Percentiles rank a stretch among this genome's conserved stretches.
Evolutionary conservation across 441 rosid species (phyloP).

Genomic region (Gossypium trilobum): DNA sequence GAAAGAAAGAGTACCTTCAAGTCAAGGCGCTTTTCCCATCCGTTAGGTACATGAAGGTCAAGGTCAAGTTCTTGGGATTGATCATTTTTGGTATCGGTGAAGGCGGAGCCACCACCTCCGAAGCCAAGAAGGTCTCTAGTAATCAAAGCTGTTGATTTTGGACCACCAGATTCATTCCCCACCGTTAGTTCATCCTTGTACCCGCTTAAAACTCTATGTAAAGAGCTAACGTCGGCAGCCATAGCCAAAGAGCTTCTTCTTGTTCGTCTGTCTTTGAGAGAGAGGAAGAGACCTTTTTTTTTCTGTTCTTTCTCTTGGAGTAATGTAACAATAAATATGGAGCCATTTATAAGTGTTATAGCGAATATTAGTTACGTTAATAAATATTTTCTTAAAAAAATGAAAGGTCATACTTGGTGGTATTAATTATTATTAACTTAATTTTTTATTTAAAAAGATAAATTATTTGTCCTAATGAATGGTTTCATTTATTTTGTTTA

Average conservation of each 20-base stretch:
- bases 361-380: conserved; percentile 19
- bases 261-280: not conserved
- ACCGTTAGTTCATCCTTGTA: conserved; percentile 36
- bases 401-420: not conserved
- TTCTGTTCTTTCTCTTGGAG: not conserved
- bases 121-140: conserved; percentile 57
- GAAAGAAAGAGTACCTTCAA: conserved; percentile 39
- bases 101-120: conserved; percentile 23
- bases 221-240: conserved; percentile 70
- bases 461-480: conserved; percentile 14
- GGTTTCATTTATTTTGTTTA: conserved; percentile 18
- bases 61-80: conserved; percentile 68
- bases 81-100: not conserved
- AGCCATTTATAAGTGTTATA: not conserved
- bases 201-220: conserved; percentile 32
- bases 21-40: conserved; percentile 89
- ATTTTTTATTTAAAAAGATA: not conserved
- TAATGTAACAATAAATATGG: not conserved
- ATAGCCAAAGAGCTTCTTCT: conserved; percentile 19
- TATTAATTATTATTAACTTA: not conserved
- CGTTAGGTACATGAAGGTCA: conserved; percentile 66
- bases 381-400: not conserved
- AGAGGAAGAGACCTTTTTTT: not conserved
- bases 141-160: conserved; percentile 32
- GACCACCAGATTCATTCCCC: conserved; percentile 25